phyloP scores from a whole-genome alignment of 2,329 filamentous ascomycete species.

The Neurospora crassa region DNA sequence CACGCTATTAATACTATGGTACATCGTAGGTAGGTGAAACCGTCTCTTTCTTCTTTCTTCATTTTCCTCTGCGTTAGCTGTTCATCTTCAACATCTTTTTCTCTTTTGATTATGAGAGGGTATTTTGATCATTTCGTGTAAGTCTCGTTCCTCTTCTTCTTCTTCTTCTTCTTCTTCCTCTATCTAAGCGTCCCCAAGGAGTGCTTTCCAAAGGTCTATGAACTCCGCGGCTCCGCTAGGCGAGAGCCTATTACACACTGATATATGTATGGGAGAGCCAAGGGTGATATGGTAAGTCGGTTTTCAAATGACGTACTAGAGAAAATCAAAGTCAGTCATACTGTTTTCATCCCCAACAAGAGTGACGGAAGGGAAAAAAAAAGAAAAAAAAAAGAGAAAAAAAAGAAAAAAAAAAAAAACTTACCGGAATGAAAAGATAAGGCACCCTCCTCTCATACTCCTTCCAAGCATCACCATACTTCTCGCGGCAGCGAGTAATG shows the following conservation, averaged over 20 bases:
- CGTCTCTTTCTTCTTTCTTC: not conserved
- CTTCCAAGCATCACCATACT: constrained; percentile 74
- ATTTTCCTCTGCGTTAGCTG: not conserved
- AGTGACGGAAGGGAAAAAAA: not conserved
- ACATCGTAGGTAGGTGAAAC: not conserved
- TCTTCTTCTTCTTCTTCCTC: not conserved
- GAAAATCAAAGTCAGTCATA: constrained; percentile 6
- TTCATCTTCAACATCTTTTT: not conserved
- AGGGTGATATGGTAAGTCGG: not conserved
- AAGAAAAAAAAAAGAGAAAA: not conserved
- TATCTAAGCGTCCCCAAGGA: not conserved
- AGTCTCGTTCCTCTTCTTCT: not conserved
- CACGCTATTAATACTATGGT: not conserved
- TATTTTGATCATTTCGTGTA: not conserved
- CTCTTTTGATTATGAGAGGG: not conserved
- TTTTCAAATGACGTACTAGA: not conserved
- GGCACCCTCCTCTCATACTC: constrained; percentile 75
- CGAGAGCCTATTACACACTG: not conserved
- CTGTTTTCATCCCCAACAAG: not conserved
- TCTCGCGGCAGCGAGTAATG: constrained; percentile 62
- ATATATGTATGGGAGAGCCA: not conserved
- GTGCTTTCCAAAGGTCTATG: not conserved
- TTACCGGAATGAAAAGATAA: constrained; percentile 43
- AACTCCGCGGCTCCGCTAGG: not conserved
- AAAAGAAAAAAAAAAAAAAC: constrained; percentile 10